Evolutionary conservation across 2,329 filamentous ascomycete species (phyloP), one percentile per base, ranked within the genome.

Genomic region (Botrytis cinerea): DNA sequence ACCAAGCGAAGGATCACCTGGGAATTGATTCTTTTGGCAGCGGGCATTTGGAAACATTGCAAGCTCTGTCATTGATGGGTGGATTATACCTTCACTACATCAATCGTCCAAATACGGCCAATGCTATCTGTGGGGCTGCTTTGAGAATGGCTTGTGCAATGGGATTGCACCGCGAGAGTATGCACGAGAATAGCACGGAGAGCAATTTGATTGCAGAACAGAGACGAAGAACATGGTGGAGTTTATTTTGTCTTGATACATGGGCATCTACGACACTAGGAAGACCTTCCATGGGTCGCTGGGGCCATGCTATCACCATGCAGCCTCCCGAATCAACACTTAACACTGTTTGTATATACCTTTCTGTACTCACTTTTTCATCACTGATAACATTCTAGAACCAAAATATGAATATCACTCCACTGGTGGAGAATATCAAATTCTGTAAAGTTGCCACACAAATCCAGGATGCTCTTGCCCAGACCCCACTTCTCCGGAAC

Each of bases 81-180:
- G 92, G 92, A 43, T 92, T 90, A 82, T 94, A 94, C 80, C 87
- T 93, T 73, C 92, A 94, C 81, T 94, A 94, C 79, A 89, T 92
- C 78, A 93, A 93, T 82, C 87, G 91, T 32, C 92, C 92, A 2
- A 93, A 93, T 79, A 91, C 93, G 84, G 92, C 91, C 25, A 92
- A 93, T 79, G 89, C 91, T 38, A 85, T 94, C 16, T 87, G 92
- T 78, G 92, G 92, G 28, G 91, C 91, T 4, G 89, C 91, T 5
- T 85, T 93, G 72, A 86, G 92, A 72, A 92, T 94, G 87, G 91
- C 92, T n/a, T 92, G 89, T 74, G 90, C 91, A 1, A 84, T 94
- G 43, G 92, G 92, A 2, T 82, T 94, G 25, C 92, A 94, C 80
- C 87, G 91, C 70, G 92, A 93, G 82, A 81, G 84, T 80, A 75